These are phyloP conservation scores for Lipomyces lipofer DNA, from an alignment of 805 yeast species.

Conservation along the genomic window DNA sequence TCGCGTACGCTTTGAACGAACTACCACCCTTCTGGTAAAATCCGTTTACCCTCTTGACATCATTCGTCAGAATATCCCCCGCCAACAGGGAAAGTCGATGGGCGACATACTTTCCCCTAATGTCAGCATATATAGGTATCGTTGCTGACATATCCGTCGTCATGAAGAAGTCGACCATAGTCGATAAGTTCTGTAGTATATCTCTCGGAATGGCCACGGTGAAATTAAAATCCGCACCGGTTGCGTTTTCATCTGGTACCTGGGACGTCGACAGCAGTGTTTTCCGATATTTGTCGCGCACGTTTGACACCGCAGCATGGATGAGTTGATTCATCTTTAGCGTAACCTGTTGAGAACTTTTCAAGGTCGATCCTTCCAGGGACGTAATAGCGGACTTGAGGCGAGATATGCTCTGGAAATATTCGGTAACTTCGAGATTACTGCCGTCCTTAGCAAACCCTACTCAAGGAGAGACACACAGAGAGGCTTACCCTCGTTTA, in stretches of 20 bases:
- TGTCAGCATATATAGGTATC: constrained; percentile 21
- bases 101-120: constrained; percentile 12
- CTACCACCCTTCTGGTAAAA: constrained; percentile 22
- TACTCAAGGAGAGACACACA: too few relatives aligned
- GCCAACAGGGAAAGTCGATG: constrained; percentile 12
- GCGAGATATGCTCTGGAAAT: constrained; percentile 32
- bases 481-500: too few relatives aligned
- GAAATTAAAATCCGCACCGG: background rate
- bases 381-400: constrained; percentile 34
- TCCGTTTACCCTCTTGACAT: constrained; percentile 17
- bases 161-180: constrained; percentile 26
- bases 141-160: constrained; percentile 16
- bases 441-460: too few relatives aligned
- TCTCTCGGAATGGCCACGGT: constrained; percentile 9
- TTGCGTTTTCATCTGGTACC: background rate
- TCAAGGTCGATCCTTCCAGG: constrained; percentile 34
- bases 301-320: constrained; percentile 20
- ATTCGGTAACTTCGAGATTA: constrained; percentile 32
- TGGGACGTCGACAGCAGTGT: constrained; percentile 5
- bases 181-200: constrained; percentile 5
- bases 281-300: constrained; percentile 22
- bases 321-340: constrained; percentile 24
- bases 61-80: constrained; percentile 5
- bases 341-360: constrained; percentile 21
- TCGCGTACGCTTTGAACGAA: constrained; percentile 13